Conservation (phyloP, 176 grass and related monocot species). For the Juncus inflexus region DNA sequence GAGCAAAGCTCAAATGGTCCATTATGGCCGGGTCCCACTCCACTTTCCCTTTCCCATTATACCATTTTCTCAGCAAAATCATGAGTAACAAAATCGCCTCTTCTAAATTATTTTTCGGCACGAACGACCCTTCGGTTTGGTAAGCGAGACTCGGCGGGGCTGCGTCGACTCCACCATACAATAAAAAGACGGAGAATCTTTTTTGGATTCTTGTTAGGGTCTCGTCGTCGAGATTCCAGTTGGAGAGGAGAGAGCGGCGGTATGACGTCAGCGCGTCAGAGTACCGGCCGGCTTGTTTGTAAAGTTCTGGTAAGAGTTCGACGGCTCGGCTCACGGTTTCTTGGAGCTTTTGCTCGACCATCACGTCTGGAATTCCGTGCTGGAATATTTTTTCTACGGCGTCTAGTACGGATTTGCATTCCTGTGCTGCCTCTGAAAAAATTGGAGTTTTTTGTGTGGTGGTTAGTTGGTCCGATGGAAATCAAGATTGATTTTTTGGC, state of each 20-base stretch:
- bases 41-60: constrained; percentile 55
- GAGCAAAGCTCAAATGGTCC: constrained; percentile 83
- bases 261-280: constrained; percentile 79
- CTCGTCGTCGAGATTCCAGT: constrained; percentile 91
- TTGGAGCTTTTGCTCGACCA: constrained; percentile 88
- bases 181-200: constrained; percentile 74
- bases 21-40: constrained; percentile 81
- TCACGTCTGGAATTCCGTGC: constrained; percentile 72
- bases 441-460: too few relatives aligned
- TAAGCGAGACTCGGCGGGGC: constrained; percentile 68
- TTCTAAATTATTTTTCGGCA: constrained; percentile 92
- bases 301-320: constrained; percentile 93
- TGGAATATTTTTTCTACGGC: constrained; percentile 92
- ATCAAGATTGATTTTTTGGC: too few relatives aligned
- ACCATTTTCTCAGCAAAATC: constrained; percentile 81
- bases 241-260: constrained; percentile 79
- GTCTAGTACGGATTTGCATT: constrained; percentile 85
- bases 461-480: too few relatives aligned
- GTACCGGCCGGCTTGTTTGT: constrained; percentile 77
- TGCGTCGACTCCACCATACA: constrained; percentile 78
- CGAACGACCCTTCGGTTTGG: constrained; percentile 81
- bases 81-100: constrained; percentile 88
- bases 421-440: constrained; percentile 80
- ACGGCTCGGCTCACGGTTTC: constrained; percentile 88
- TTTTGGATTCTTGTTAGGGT: constrained; percentile 86